phyloP scores from a whole-genome alignment of 2,329 filamentous ascomycete species.

The Cryphonectria carpinicola region DNA sequence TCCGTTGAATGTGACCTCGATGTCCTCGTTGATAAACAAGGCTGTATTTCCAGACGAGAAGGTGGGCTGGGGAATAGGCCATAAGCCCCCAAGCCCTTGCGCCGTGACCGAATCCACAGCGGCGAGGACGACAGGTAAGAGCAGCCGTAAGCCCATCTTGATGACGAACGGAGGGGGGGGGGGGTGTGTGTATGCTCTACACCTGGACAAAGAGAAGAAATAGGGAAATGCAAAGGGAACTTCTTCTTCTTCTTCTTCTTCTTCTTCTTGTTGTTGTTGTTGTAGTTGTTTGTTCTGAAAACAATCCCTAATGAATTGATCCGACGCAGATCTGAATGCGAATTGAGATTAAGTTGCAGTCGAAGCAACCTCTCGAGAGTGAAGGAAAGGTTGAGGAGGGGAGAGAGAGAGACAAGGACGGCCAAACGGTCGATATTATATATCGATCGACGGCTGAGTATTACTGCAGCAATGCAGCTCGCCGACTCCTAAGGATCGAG shows the following conservation, averaged over 20 bases:
- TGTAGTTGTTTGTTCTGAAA: no score
- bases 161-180: no score
- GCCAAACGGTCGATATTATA: not conserved
- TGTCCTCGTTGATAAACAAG: constrained; percentile 56
- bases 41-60: constrained; percentile 55
- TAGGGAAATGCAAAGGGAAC: not conserved
- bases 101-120: constrained; percentile 50
- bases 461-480: not conserved
- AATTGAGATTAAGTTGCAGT: not conserved
- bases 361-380: not conserved
- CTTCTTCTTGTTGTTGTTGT: no score
- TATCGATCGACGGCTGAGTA: not conserved
- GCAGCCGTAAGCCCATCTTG: constrained; percentile 32
- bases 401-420: not conserved
- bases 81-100: constrained; percentile 42
- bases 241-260: not conserved
- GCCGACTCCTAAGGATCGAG: not conserved
- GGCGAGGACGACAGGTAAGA: constrained; percentile 46
- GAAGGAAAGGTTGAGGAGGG: not conserved
- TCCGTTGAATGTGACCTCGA: constrained; percentile 63
- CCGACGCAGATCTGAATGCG: not conserved
- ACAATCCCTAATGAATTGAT: no score
- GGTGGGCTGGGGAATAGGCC: constrained; percentile 56
- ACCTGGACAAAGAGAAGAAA: not conserved
- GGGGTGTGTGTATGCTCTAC: not conserved